Percentiles rank a stretch among this genome's conserved stretches.
phyloP scores from a whole-genome alignment of 106 monocot genomes.

The Narthecium ossifragum region DNA sequence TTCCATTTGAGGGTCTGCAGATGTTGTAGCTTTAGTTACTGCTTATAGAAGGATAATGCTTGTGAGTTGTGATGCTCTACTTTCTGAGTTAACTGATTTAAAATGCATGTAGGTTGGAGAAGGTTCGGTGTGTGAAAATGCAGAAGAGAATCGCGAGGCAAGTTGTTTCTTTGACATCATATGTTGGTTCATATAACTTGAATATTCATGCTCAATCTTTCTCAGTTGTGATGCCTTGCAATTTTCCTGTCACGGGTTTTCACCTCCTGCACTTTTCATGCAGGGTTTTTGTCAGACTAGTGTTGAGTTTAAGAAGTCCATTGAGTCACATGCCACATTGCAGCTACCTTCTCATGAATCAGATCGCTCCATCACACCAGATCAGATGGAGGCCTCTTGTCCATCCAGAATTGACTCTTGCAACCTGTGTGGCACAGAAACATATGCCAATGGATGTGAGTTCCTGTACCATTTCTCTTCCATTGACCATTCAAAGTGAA shows the following conservation, averaged over 20 bases:
- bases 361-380: conserved; percentile 41
- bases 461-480: conserved; percentile 60
- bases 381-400: conserved; percentile 44
- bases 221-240: no score
- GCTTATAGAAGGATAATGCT: no score
- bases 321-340: conserved; percentile 23
- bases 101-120: conserved; percentile 24
- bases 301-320: conserved; percentile 31
- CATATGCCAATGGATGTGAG: conserved; percentile 56
- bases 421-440: conserved; percentile 45
- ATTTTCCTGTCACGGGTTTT: neutral
- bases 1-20: no score
- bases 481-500: conserved; percentile 28
- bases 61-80: neutral
- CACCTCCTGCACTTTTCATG: conserved; percentile 1
- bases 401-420: conserved; percentile 30
- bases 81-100: conserved; percentile 1
- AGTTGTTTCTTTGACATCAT: conserved; percentile 4
- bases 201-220: no score
- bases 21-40: no score
- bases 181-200: no score
- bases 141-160: conserved; percentile 33
- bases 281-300: conserved; percentile 18
- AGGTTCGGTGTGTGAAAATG: conserved; percentile 10
- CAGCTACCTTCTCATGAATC: conserved; percentile 38